Evolutionary conservation across 306 rosid species (phyloP).

Genomic region (Comarum palustre): DNA sequence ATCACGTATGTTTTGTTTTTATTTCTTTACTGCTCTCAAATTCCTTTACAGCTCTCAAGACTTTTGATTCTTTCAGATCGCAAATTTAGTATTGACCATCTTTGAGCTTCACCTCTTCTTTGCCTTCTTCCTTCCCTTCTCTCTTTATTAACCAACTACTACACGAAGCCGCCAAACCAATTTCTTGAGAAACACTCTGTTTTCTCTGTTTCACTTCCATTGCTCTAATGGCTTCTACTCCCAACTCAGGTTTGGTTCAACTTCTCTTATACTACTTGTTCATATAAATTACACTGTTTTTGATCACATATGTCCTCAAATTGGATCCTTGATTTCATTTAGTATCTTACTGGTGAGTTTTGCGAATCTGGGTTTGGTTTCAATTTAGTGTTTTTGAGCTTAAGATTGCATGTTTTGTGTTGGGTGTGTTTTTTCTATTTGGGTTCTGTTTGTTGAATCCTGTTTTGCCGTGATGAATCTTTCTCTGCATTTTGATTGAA

Average conservation of each 20-base stretch:
- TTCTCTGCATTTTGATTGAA: not conserved
- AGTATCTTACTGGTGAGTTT: not conserved
- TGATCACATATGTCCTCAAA: not conserved
- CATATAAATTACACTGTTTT: not conserved
- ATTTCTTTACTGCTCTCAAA: slow-evolving; percentile 5
- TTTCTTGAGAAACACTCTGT: slow-evolving; percentile 35
- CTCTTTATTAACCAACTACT: not conserved
- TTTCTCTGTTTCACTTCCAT: slow-evolving; percentile 22
- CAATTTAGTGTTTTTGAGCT: slow-evolving; percentile 20
- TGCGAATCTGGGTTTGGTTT: slow-evolving; percentile 18
- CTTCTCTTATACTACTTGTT: slow-evolving; percentile 5
- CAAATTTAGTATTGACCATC: slow-evolving; percentile 21
- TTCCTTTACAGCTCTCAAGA: slow-evolving; percentile 7
- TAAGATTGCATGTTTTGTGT: slow-evolving; percentile 39
- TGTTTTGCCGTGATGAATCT: slow-evolving; percentile 3
- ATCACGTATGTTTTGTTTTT: not conserved
- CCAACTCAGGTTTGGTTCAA: slow-evolving; percentile 47
- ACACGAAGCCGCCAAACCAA: slow-evolving; percentile 13
- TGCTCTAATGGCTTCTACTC: slow-evolving; percentile 44
- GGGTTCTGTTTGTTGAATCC: slow-evolving; percentile 11
- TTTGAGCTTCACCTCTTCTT: slow-evolving; percentile 19
- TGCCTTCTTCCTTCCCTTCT: slow-evolving; percentile 2
- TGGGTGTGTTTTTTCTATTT: slow-evolving; percentile 11
- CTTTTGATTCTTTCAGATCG: slow-evolving; percentile 3
- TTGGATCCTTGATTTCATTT: slow-evolving; percentile 3